Evolutionary conservation across 1,139 yeast species (phyloP).

Genomic region (Groenewaldozyma auringiensis): DNA sequence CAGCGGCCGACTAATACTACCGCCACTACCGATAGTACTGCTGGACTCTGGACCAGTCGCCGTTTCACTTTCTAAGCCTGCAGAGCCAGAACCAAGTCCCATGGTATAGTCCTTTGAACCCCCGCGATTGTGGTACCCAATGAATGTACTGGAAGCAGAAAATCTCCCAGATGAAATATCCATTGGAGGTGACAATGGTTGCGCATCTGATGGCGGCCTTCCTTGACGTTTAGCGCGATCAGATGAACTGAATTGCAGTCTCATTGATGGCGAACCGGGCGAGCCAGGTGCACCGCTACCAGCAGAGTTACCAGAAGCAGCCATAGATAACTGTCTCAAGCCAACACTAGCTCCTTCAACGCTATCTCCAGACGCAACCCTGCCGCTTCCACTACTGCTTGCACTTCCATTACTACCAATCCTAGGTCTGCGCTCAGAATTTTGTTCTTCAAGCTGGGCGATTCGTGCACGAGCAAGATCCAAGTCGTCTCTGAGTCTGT

Average conservation of each 20-base stretch:
- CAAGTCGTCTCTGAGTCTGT: background rate
- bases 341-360: background rate
- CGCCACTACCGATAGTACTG: no score
- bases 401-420: background rate
- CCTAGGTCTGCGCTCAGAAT: background rate
- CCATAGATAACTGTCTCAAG: background rate
- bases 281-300: background rate
- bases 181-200: background rate
- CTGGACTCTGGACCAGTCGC: no score
- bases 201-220: background rate
- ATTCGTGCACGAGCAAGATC: background rate
- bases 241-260: constrained; percentile 1
- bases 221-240: background rate
- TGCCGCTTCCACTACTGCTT: constrained; percentile 1
- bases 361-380: background rate
- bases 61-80: no score
- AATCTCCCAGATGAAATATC: background rate
- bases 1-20: no score
- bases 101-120: background rate
- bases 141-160: background rate
- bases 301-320: background rate
- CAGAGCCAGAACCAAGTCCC: no score
- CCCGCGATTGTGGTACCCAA: background rate
- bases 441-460: background rate
- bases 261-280: constrained; percentile 2